Evolutionary conservation across 2,329 filamentous ascomycete genomes (phyloP).

Genomic region (Diplodia scrobiculata): DNA sequence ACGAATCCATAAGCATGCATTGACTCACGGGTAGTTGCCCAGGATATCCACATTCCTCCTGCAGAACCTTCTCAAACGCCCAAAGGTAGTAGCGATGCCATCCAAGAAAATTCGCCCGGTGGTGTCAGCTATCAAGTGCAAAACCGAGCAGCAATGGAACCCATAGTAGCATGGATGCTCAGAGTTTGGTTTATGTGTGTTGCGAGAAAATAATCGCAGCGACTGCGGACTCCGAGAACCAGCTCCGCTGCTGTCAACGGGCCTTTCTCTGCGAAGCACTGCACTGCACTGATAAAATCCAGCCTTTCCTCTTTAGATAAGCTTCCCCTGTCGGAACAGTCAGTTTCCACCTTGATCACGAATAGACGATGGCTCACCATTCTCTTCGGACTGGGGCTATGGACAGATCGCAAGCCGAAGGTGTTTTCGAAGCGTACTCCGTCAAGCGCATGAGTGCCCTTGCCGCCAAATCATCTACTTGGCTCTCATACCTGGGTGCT

Average conservation of each 20-base stretch:
- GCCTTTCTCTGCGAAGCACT: neutral
- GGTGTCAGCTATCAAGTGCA: neutral
- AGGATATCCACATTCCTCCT: no score
- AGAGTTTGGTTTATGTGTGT: conserved; percentile 43
- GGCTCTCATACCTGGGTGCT: neutral
- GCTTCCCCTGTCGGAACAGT: neutral
- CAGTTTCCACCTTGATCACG: neutral
- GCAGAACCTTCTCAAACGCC: no score
- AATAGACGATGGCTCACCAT: neutral
- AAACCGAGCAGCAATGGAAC: neutral
- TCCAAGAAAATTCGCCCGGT: no score
- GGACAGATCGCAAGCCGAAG: neutral
- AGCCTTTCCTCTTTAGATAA: neutral
- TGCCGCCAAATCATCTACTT: neutral
- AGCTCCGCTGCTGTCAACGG: conserved; percentile 34
- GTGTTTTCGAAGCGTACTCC: neutral
- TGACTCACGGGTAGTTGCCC: no score
- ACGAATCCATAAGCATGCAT: no score
- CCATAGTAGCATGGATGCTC: conserved; percentile 41
- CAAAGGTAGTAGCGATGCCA: no score
- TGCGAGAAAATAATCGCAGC: conserved; percentile 44
- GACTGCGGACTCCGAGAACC: conserved; percentile 39
- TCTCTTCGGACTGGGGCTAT: neutral
- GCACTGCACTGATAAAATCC: neutral
- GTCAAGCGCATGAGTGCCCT: neutral